These are phyloP conservation scores for Leccinum variicolor DNA, from an alignment of 768 basidiomycete species.

Conservation along the genomic window DNA sequence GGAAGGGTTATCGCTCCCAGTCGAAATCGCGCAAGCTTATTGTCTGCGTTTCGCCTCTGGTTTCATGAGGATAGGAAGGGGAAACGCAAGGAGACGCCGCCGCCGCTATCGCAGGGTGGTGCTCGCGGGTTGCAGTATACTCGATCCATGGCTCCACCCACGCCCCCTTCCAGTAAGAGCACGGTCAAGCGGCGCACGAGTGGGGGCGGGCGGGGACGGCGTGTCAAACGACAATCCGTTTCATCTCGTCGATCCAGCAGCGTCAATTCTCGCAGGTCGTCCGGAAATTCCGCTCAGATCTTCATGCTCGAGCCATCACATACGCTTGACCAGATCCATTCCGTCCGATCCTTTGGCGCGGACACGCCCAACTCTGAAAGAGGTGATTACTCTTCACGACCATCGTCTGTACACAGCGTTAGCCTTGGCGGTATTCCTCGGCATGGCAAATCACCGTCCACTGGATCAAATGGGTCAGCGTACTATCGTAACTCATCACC, in stretches of 20 bases:
- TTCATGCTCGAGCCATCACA: constrained; percentile 55
- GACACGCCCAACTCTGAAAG: constrained; percentile 88
- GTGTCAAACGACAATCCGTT: constrained; percentile 64
- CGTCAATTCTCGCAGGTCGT: constrained; percentile 80
- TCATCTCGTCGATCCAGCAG: constrained; percentile 89
- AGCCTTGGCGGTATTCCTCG: constrained; percentile 48
- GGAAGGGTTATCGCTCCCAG: constrained; percentile 36
- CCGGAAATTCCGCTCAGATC: constrained; percentile 46
- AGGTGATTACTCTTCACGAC: constrained; percentile 74
- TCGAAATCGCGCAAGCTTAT: constrained; percentile 72
- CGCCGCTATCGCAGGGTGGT: constrained; percentile 19
- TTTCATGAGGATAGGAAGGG: constrained; percentile 90
- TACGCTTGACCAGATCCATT: constrained; percentile 46
- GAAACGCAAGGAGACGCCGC: constrained; percentile 60
- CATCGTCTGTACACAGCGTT: constrained; percentile 83
- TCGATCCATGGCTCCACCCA: constrained; percentile 25
- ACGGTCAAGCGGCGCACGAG: constrained; percentile 52
- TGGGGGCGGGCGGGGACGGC: constrained; percentile 44
- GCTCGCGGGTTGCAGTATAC: constrained; percentile 22
- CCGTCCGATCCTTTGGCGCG: constrained; percentile 69
- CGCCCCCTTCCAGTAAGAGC: constrained; percentile 31
- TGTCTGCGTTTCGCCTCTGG: constrained; percentile 86
- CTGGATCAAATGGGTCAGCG: constrained; percentile 70
- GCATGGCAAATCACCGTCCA: constrained; percentile 74
- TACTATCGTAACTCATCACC: constrained; percentile 70